phyloP scores from a whole-genome alignment of 2,329 filamentous ascomycete genomes.

The Lachnellula occidentalis region DNA sequence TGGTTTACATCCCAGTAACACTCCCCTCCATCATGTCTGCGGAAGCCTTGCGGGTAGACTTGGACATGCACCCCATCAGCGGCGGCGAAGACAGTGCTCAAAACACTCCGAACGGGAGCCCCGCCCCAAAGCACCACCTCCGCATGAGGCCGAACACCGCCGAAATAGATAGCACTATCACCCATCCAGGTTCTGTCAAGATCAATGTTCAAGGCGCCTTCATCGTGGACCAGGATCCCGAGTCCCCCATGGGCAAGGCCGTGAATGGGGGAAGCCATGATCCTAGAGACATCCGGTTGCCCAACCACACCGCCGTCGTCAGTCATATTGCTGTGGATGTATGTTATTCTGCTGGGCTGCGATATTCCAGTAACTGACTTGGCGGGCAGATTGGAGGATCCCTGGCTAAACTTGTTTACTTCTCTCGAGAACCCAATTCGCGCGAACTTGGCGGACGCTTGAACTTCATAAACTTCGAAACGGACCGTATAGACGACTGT shows the following conservation, averaged over 20 bases:
- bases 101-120: neutral
- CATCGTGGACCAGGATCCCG: conserved; percentile 78
- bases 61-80: neutral
- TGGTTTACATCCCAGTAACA: neutral
- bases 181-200: conserved; percentile 66
- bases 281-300: conserved; percentile 89
- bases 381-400: conserved; percentile 79
- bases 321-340: conserved; percentile 97
- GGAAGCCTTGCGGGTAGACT: neutral
- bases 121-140: conserved; percentile 4
- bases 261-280: conserved; percentile 52
- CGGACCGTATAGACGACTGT: conserved; percentile 87
- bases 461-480: conserved; percentile 96
- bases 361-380: neutral
- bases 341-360: conserved; percentile 36
- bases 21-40: neutral
- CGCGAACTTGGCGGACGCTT: conserved; percentile 79
- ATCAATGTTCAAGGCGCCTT: conserved; percentile 97
- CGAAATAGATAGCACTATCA: conserved; percentile 39
- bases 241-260: conserved; percentile 41
- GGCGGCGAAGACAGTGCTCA: neutral
- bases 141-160: conserved; percentile 32
- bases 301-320: conserved; percentile 90
- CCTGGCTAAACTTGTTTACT: conserved; percentile 94
- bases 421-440: conserved; percentile 79